These are phyloP conservation scores for Stylosanthes scabra DNA, from an alignment of 331 rosid species.

Conservation along the genomic window DNA sequence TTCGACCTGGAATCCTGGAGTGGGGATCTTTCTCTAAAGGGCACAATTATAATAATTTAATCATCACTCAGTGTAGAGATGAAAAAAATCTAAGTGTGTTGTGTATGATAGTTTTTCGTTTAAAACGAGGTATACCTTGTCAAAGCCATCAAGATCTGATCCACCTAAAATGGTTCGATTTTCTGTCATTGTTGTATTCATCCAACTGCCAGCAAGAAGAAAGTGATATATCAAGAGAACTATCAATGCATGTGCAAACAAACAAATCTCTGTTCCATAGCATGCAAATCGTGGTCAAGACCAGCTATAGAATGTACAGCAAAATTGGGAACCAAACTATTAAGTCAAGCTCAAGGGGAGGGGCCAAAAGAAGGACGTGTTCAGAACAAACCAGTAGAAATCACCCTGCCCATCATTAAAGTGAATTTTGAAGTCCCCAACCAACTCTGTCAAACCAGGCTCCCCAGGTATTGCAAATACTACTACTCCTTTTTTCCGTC, in stretches of 20 bases:
- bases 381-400: conserved; percentile 81
- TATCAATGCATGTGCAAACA: conserved; percentile 14
- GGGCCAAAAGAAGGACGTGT: conserved; percentile 24
- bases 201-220: conserved; percentile 76
- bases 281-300: not conserved
- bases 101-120: too few species aligned
- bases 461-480: conserved; percentile 96
- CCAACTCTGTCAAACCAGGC: conserved; percentile 84
- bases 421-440: conserved; percentile 91
- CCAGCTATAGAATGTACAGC: conserved; percentile 7
- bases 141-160: conserved; percentile 86
- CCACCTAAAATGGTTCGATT: conserved; percentile 60
- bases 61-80: not conserved
- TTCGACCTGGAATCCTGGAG: conserved; percentile 82
- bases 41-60: conserved; percentile 35
- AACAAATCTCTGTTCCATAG: conserved; percentile 6
- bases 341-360: conserved; percentile 2
- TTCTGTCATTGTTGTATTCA: conserved; percentile 80
- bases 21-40: conserved; percentile 78
- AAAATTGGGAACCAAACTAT: conserved; percentile 9
- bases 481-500: conserved; percentile 87
- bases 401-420: conserved; percentile 96
- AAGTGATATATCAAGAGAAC: conserved; percentile 25
- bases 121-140: conserved; percentile 56
- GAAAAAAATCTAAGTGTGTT: too few species aligned